These are phyloP conservation scores for Magnusiomyces tetraspermus DNA, from an alignment of 1,139 yeast genomes.

Conservation along the genomic window DNA sequence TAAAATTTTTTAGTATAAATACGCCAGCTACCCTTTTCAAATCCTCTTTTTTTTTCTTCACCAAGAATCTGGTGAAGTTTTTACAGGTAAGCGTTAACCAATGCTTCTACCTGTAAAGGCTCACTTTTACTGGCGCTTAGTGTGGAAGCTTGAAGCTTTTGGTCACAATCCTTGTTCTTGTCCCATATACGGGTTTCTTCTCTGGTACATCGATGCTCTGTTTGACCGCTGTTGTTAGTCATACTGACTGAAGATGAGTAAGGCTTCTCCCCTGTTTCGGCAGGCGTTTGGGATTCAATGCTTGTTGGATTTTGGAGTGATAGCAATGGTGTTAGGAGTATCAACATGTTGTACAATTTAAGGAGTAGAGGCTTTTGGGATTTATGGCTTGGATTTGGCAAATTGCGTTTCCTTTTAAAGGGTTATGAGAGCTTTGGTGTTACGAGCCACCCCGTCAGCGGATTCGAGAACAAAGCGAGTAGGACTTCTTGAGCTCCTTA, in stretches of 20 bases:
- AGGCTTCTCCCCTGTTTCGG: conserved; percentile 20
- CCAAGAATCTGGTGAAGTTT: conserved; percentile 13
- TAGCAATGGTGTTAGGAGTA: conserved; percentile 16
- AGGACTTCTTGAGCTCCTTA: conserved; percentile 32
- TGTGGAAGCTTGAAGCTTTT: conserved; percentile 24
- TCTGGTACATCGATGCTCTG: neutral
- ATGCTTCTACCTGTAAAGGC: conserved; percentile 11
- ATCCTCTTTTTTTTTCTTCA: conserved; percentile 16
- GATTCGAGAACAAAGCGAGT: conserved; percentile 28
- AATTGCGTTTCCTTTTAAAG: neutral
- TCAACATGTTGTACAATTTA: conserved; percentile 3
- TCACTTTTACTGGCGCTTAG: conserved; percentile 25
- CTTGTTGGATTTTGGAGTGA: conserved; percentile 15
- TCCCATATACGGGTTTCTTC: neutral
- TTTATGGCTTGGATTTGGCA: conserved; percentile 17
- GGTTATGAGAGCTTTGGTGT: conserved; percentile 22
- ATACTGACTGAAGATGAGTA: conserved; percentile 14
- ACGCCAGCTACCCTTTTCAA: no score
- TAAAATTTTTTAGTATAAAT: conserved; percentile 5
- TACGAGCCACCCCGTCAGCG: conserved; percentile 35
- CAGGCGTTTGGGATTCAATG: conserved; percentile 23
- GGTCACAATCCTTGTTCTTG: conserved; percentile 3
- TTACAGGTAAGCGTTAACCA: conserved; percentile 9
- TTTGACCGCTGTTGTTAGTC: neutral
- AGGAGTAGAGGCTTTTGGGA: conserved; percentile 14